These are phyloP conservation scores for Volvariella surrecta DNA, from an alignment of 1,284 basidiomycete species.

Conservation along the genomic window DNA sequence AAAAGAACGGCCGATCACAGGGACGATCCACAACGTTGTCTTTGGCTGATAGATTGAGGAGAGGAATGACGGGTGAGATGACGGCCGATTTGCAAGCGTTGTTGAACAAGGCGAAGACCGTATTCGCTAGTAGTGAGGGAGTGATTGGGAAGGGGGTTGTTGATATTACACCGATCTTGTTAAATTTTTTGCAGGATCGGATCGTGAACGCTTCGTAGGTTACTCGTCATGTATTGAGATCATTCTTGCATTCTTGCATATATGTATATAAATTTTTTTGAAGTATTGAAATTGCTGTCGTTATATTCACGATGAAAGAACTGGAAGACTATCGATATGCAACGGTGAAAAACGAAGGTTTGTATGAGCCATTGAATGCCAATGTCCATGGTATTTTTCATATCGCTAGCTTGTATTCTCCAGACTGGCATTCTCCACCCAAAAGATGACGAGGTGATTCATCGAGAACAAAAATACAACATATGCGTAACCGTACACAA, in stretches of 20 bases:
- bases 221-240: background rate
- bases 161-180: slow-evolving; percentile 51
- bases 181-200: slow-evolving; percentile 57
- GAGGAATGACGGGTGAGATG: slow-evolving; percentile 75
- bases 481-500: no score
- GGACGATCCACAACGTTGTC: slow-evolving; percentile 28
- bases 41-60: slow-evolving; percentile 54
- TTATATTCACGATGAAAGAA: background rate
- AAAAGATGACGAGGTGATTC: no score
- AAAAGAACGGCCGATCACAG: slow-evolving; percentile 1
- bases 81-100: slow-evolving; percentile 61
- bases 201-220: slow-evolving; percentile 23
- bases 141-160: slow-evolving; percentile 32
- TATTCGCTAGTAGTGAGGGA: slow-evolving; percentile 45
- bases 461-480: no score
- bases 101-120: slow-evolving; percentile 52
- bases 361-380: no score
- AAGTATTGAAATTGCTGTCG: no score
- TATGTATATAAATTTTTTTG: background rate
- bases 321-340: no score
- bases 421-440: no score
- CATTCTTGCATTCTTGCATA: background rate
- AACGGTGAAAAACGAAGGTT: no score
- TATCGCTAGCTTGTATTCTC: no score
- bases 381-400: no score